Percentiles rank a stretch among this genome's conserved stretches.
These are phyloP conservation scores for Dentipellis fragilis DNA, from an alignment of 768 basidiomycete genomes.

Conservation along the genomic window DNA sequence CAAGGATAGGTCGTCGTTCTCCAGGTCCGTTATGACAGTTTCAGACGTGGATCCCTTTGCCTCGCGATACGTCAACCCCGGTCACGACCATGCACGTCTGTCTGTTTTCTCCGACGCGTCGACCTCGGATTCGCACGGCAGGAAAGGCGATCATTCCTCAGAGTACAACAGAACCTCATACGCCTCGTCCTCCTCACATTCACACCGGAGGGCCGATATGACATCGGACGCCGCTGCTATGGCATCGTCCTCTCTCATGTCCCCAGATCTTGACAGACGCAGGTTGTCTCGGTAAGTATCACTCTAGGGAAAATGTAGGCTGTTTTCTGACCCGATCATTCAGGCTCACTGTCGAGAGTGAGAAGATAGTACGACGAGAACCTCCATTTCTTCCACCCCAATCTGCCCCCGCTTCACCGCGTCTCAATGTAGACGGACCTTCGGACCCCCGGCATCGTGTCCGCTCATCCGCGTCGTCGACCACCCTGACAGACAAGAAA, in stretches of 20 bases:
- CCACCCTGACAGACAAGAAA: conserved; percentile 6
- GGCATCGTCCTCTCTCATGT: conserved; percentile 7
- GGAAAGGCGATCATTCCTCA: conserved; percentile 25
- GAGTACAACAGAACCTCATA: conserved; percentile 38
- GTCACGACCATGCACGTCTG: conserved; percentile 33
- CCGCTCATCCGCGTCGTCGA: conserved; percentile 11
- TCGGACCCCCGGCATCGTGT: conserved; percentile 1
- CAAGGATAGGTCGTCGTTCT: conserved; percentile 20
- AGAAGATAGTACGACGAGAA: conserved; percentile 7
- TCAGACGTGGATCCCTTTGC: conserved; percentile 61
- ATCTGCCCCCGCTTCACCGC: conserved; percentile 2
- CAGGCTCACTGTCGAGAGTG: conserved; percentile 11
- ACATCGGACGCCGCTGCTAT: conserved; percentile 8
- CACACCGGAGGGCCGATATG: conserved; percentile 22
- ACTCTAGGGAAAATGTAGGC: too few relatives aligned
- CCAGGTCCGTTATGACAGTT: conserved; percentile 47
- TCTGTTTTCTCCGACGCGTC: conserved; percentile 48
- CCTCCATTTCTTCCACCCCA: neutral
- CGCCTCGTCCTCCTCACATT: conserved; percentile 49
- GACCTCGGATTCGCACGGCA: conserved; percentile 31
- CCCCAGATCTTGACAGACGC: neutral
- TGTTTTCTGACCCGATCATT: too few relatives aligned
- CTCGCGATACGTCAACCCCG: conserved; percentile 33
- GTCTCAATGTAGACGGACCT: neutral
- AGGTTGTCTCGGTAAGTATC: conserved; percentile 9